Evolutionary conservation across 306 rosid species (phyloP), one percentile per base, ranked within the genome.

Genomic region (Amphicarpaea edgeworthii): DNA sequence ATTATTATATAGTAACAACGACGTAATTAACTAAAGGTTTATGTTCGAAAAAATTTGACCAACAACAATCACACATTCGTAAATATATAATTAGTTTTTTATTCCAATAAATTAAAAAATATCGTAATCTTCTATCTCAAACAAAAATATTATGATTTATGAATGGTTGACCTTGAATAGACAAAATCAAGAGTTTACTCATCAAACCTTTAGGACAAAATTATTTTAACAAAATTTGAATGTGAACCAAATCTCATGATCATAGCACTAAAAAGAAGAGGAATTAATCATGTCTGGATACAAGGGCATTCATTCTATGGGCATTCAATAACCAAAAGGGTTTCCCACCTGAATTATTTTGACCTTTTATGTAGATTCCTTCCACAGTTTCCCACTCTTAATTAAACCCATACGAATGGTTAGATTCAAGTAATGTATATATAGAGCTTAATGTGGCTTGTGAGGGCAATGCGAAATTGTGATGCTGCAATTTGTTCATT

Each of bases 141-240:
- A n/a, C n/a, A n/a, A n/a, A n/a, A n/a, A n/a, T n/a, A n/a, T n/a
- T n/a, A 64, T 30, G 12, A 26, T 70, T 53, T 61, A 67, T 61
- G 63, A 80, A 69, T 75, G 80, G 59, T 63, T 83, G 85, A 80
- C 81, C 62, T 81, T 20, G 68, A 58, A 72, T 73, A 77, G 72
- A 70, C 55, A 89, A n/a, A n/a, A n/a, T 78, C 50, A 34, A 45
- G 53, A 20, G 41, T 70, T 83, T 83, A 72, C 55, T 72, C 19
- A 12, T 80, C 83, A 24, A 73, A 55, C 75, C 20, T 41, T 77
- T 58, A 38, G 66, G 38, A 67, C 45, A 30, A 45, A 72, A 72
- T 26, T 45, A 23, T 38, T 38, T 34, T 62, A 17, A 62, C 58
- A 50, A n/a, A n/a, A 16, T 16, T 70, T 51, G 51, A 72, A 77